A percentile compares a stretch with the other conserved stretches of the same genome.
phyloP scores from a whole-genome alignment of 495 filamentous ascomycete genomes.

The Amorphotheca resinae region DNA sequence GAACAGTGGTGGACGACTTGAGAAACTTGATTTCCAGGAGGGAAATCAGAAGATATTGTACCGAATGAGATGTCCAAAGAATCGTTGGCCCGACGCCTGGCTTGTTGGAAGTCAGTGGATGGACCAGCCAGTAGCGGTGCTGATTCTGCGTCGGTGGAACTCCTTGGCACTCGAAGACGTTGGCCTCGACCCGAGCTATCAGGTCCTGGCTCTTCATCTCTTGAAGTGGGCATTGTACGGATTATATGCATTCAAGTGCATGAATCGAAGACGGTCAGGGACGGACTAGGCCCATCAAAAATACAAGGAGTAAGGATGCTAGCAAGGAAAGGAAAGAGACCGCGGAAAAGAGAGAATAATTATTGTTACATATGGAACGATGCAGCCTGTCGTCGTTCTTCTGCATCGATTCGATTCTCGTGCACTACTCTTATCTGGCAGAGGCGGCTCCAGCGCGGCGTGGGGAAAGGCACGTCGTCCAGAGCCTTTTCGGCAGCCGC shows the following conservation, averaged over 20 bases:
- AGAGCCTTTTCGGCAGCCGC: too few relatives aligned
- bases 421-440: neutral
- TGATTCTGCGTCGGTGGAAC: slow-evolving; percentile 5
- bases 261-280: too few relatives aligned
- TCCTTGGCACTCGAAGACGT: neutral
- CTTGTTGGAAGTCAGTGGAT: neutral
- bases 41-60: neutral
- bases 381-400: neutral
- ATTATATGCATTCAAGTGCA: neutral
- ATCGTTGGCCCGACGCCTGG: slow-evolving; percentile 1
- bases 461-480: too few relatives aligned
- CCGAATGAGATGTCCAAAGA: neutral
- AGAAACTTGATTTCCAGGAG: neutral
- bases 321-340: neutral
- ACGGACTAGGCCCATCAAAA: neutral
- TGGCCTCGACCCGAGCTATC: neutral
- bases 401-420: neutral
- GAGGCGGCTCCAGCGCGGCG: too few relatives aligned
- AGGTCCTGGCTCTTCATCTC: slow-evolving; percentile 3
- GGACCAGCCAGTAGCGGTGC: slow-evolving; percentile 11
- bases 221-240: neutral
- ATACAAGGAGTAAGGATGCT: neutral
- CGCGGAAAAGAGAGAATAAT: neutral
- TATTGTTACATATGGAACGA: neutral
- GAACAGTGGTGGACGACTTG: slow-evolving; percentile 8